A percentile compares a stretch with the other conserved stretches of the same genome.
Conservation (phyloP, 306 rosid genomes). For the Cucurbita argyrosperma region DNA sequence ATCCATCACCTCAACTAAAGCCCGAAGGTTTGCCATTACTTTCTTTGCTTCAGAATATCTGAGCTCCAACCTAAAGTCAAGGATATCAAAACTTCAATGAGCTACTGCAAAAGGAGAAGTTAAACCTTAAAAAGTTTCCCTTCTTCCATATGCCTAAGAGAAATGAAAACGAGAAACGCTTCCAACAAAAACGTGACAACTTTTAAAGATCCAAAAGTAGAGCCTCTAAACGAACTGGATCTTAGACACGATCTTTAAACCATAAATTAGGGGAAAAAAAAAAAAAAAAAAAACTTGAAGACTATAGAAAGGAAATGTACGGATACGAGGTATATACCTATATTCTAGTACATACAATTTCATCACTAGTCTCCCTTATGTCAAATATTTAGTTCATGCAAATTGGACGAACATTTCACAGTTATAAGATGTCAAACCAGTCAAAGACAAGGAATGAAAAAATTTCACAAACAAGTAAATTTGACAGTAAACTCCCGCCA, state of each 20-base stretch:
- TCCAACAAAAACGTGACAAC: neutral
- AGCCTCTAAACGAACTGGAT: neutral
- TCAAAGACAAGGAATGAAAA: neutral
- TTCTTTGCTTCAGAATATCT: constrained; percentile 53
- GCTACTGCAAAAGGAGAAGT: neutral
- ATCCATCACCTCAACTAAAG: constrained; percentile 92
- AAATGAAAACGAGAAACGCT: neutral
- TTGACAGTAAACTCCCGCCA: neutral
- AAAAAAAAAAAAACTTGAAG: neutral
- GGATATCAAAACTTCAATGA: neutral
- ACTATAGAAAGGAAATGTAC: neutral
- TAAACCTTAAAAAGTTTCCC: neutral
- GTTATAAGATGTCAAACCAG: neutral
- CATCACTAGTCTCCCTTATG: neutral
- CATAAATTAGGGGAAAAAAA: neutral
- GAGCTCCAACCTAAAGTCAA: constrained; percentile 29
- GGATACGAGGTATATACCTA: neutral
- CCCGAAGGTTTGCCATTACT: constrained; percentile 61
- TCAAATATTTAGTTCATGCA: neutral
- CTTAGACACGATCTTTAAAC: neutral
- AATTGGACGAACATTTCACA: neutral
- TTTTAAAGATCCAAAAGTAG: neutral
- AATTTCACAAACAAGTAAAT: neutral
- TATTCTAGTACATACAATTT: neutral
- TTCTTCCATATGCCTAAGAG: neutral